These are phyloP conservation scores for Salvia hispanica DNA, from an alignment of 257 asterid genomes.

Conservation along the genomic window DNA sequence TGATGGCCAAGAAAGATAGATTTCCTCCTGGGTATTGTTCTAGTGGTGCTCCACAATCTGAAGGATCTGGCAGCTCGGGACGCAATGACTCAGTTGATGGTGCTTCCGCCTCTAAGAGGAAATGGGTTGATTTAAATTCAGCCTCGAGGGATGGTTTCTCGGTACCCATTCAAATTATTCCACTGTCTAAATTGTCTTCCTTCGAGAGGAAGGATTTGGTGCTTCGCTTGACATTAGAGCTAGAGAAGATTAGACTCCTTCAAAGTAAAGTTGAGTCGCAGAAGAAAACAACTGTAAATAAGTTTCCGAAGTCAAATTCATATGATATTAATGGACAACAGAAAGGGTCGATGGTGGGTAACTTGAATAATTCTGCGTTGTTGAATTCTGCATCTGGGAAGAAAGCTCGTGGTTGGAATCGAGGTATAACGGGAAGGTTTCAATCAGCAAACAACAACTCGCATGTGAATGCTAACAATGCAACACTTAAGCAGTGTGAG, in stretches of 20 bases:
- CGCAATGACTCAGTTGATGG: conserved; percentile 50
- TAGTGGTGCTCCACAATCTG: conserved; percentile 61
- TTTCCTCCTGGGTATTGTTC: conserved; percentile 53
- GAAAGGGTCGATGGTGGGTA: conserved; percentile 40
- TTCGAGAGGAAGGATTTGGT: conserved; percentile 61
- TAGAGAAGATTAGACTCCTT: conserved; percentile 56
- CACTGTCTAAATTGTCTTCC: conserved; percentile 56
- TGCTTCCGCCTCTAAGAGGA: conserved; percentile 55
- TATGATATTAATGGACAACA: conserved; percentile 50
- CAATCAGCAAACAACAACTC: conserved; percentile 40
- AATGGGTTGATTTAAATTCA: conserved; percentile 74
- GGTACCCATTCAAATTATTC: conserved; percentile 63
- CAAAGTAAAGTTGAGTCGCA: conserved; percentile 53
- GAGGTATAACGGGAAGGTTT: conserved; percentile 66
- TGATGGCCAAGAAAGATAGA: conserved; percentile 70
- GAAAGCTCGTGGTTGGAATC: conserved; percentile 56
- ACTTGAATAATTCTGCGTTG: conserved; percentile 44
- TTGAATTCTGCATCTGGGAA: conserved; percentile 40
- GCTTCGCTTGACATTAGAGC: conserved; percentile 68
- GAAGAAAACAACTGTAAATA: conserved; percentile 44
- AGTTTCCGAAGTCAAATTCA: conserved; percentile 47
- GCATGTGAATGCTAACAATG: conserved; percentile 38
- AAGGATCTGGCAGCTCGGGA: conserved; percentile 71
- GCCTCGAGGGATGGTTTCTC: conserved; percentile 70
- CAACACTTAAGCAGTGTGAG: conserved; percentile 63